phyloP scores from a whole-genome alignment of 2,329 filamentous ascomycete species.

The Colletotrichum abscissum region DNA sequence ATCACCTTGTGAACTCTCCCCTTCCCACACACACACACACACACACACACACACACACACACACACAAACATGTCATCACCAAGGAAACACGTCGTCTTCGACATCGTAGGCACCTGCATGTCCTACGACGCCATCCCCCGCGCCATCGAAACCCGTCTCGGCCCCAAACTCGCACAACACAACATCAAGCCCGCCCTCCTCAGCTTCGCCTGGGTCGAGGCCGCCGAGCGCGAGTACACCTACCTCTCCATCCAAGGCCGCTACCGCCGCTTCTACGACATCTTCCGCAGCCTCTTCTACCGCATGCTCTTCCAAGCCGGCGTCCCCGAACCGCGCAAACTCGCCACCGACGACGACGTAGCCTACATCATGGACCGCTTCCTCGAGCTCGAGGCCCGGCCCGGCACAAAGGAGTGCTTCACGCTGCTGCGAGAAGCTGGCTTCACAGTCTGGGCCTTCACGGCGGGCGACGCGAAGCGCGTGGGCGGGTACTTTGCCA shows the following conservation, averaged over 20 bases:
- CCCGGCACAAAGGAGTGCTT: constrained; percentile 55
- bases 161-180: constrained; percentile 52
- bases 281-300: constrained; percentile 59
- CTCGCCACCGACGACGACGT: constrained; percentile 56
- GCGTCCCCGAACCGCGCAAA: constrained; percentile 53
- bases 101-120: constrained; percentile 65
- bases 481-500: constrained; percentile 64
- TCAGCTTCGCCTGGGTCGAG: constrained; percentile 60
- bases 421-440: constrained; percentile 51
- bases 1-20: not conserved
- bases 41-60: not conserved
- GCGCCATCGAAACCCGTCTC: constrained; percentile 52
- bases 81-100: constrained; percentile 57
- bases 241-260: constrained; percentile 56
- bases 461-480: constrained; percentile 62
- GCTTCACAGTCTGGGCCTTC: constrained; percentile 65
- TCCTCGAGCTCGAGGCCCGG: constrained; percentile 48
- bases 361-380: constrained; percentile 51
- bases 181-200: constrained; percentile 52
- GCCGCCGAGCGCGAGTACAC: constrained; percentile 61
- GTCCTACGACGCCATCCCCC: constrained; percentile 56
- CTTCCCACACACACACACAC: too few species aligned
- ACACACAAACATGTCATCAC: not conserved
- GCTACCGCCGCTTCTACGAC: constrained; percentile 54
- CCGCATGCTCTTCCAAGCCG: constrained; percentile 56